phyloP scores from a whole-genome alignment of 148 eudicot genomes.

The Pouteria glomerata region DNA sequence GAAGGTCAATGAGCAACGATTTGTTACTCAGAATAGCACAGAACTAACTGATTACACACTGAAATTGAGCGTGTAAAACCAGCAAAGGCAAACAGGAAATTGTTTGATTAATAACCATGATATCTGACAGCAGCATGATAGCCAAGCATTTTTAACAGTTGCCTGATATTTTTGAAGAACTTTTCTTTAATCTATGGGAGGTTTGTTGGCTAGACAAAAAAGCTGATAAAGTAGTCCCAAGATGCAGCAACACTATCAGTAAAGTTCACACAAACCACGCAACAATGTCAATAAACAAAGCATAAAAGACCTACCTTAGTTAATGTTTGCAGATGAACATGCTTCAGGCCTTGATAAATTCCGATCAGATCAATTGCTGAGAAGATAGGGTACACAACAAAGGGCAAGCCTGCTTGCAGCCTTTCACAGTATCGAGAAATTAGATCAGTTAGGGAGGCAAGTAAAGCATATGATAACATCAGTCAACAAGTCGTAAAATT shows the following conservation, averaged over 20 bases:
- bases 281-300: background rate
- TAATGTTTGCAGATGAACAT: constrained; percentile 90
- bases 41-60: background rate
- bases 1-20: background rate
- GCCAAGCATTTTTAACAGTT: background rate
- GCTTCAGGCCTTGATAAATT: constrained; percentile 85
- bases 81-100: constrained; percentile 1
- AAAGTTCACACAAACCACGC: background rate
- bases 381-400: constrained; percentile 78
- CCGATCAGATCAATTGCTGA: constrained; percentile 76
- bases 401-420: constrained; percentile 79
- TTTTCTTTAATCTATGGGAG: no score
- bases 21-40: background rate
- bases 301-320: constrained; percentile 64
- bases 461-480: background rate
- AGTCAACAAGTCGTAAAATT: background rate
- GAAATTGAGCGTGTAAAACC: background rate
- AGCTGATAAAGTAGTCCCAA: background rate
- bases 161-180: background rate
- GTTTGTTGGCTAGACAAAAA: no score
- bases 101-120: background rate
- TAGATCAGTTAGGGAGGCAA: constrained; percentile 11
- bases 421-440: constrained; percentile 32
- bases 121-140: background rate
- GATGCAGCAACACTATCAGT: background rate